Evolutionary conservation across 2,329 filamentous ascomycete species (phyloP), one percentile per base, ranked within the genome.

Genomic region (Cadophora sp.): DNA sequence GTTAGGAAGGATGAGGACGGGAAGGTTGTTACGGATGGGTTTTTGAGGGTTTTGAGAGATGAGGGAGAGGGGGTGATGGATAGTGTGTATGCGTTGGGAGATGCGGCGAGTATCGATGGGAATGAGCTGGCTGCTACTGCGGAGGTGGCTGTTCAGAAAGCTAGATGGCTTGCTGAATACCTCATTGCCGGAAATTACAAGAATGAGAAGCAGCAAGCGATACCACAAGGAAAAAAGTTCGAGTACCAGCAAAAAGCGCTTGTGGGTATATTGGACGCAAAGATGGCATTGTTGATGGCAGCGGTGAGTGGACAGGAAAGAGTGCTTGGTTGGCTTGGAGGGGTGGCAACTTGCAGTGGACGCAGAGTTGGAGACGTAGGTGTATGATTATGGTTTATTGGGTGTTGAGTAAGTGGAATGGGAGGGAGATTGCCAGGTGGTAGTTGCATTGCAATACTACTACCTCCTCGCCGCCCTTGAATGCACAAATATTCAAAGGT

Each of bases 111-210:
- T 16, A 81, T 91, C 33, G 81, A 86, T 64, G 83, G 78, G n/a
- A 80, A 83, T 7, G 74, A 73, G 0, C 80, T 84, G 18, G 81
- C 91, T 4, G 89, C 90, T 3, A 93, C 91, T 4, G 91, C 90
- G 0, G 91, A 93, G 75, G 91, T 93, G 0, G 91, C 91, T 0
- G 87, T 85, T 53, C 91, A 93, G 75, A 89, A 93, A 77, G 91
- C 90, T 0, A 78, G 80, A 1, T 89, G 90, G 81, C 83, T 93
- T 4, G 88, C 87, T 7, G 87, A 87, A 76, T 80, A 82, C 16
- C 79, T 93, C 55, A 92, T 65, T n/a, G 39, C 30, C 24, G 43
- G 33, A 20, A n/a, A 18, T 7, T 9, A 13, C 3, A 16, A 9
- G 11, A 5, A 13, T 7, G 45, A 39, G 43, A 50, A 48, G 36